Evolutionary conservation across 139 green algal species (phyloP).

Genomic region (Eudorina sp.): DNA sequence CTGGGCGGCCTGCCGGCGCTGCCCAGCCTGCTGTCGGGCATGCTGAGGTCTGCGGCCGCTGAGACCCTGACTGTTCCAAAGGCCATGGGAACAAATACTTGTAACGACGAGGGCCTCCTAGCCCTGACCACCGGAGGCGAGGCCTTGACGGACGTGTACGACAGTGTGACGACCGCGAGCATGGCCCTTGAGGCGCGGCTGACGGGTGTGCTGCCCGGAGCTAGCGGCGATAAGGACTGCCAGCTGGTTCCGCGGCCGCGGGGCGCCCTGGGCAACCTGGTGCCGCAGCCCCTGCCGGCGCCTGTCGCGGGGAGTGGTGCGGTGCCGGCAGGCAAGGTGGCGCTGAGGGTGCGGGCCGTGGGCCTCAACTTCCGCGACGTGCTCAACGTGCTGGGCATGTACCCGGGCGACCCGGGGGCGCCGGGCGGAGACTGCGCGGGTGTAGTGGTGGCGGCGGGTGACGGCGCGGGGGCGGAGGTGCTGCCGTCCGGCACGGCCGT

Average conservation of each 20-base stretch:
- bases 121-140: background rate
- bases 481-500: constrained; percentile 73
- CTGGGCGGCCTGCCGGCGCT: background rate
- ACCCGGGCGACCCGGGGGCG: constrained; percentile 83
- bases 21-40: background rate
- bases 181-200: background rate
- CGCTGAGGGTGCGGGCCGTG: constrained; percentile 80
- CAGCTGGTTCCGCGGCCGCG: constrained; percentile 66
- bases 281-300: constrained; percentile 52
- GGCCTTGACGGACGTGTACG: background rate
- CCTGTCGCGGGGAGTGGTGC: background rate
- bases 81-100: background rate
- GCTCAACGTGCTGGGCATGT: constrained; percentile 87
- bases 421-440: constrained; percentile 87
- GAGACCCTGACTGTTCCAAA: constrained; percentile 34
- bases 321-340: constrained; percentile 51
- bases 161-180: background rate
- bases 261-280: constrained; percentile 68
- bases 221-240: background rate
- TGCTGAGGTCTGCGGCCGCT: background rate
- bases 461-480: background rate
- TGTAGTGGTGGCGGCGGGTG: constrained; percentile 69
- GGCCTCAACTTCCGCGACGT: constrained; percentile 90
- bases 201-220: background rate
- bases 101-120: background rate